Evolutionary conservation across 192 early-diverging fungal genomes (phyloP), one percentile per base, ranked within the genome.

Genomic region (Umbelopsis vinacea): DNA sequence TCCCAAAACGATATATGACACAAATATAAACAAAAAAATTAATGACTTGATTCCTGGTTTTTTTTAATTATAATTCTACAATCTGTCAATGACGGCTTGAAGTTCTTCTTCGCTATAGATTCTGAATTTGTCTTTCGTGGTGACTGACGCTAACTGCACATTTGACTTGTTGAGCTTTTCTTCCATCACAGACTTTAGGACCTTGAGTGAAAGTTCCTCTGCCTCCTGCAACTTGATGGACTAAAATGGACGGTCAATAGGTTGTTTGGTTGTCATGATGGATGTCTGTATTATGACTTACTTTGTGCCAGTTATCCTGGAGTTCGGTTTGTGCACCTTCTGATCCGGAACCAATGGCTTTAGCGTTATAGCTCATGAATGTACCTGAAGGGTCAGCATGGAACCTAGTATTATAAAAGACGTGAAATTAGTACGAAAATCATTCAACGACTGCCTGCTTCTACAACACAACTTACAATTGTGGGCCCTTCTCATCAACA

Each of bases 141-240:
- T 97, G 9, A 98, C 93, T 46, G 93, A 88, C 4, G 96, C 95
- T 35, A 99, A 77, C 84, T 99, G 92, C 11, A 99, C 96, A 81
- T 99, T 99, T 12, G 90, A 90, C 70, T 92, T 90, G 81, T 89
- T 97, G 45, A 99, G 87, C 83, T 99, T 99, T 84, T 99, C 98
- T 81, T 99, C 98, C 97, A 99, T 99, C 22, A 99, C 98, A 76
- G 95, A 91, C 88, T 99, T 99, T 45, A 99, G 83, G 19, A 98
- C 94, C 87, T 96, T 98, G 46, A 99, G 88, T 23, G 97, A 90
- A 68, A 98, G 78, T 8, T 87, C 83, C 79, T 95, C 91, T 8
- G 97, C 98, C 72, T 98, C 95, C 14, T 85, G 82, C 75, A 98
- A 77, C 3, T 91, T 92, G 66, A 98, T 82, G 3, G 92, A 92